Conservation (phyloP, 495 filamentous ascomycete genomes). For the Daldinia caldariorum region DNA sequence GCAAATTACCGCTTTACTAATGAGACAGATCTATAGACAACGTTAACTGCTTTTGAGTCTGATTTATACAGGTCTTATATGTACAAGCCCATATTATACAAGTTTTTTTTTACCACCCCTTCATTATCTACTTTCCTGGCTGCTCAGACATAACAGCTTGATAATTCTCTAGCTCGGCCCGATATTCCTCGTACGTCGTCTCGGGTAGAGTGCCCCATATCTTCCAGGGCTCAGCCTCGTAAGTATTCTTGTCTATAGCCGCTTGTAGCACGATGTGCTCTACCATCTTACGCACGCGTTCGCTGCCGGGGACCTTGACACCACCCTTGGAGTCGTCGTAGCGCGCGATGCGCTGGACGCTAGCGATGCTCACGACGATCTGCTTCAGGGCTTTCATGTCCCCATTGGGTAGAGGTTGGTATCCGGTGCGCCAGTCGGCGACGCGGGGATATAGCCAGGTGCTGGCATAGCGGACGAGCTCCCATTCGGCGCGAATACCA, state of each 20-base stretch:
- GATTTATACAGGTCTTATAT: constrained; percentile 14
- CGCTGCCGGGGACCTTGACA: constrained; percentile 55
- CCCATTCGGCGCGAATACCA: constrained; percentile 67
- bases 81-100: constrained; percentile 8
- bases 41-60: constrained; percentile 1
- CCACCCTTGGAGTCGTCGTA: constrained; percentile 46
- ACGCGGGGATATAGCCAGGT: constrained; percentile 61
- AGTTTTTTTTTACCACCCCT: neutral
- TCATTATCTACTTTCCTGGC: neutral
- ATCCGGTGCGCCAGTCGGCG: constrained; percentile 65
- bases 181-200: constrained; percentile 63
- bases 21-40: neutral
- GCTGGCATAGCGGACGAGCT: constrained; percentile 69
- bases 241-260: constrained; percentile 58
- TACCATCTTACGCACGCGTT: constrained; percentile 68
- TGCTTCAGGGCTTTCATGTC: constrained; percentile 65
- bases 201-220: constrained; percentile 76
- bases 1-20: neutral
- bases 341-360: constrained; percentile 68
- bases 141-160: neutral
- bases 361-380: constrained; percentile 75
- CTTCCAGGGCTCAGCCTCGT: constrained; percentile 71
- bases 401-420: constrained; percentile 55
- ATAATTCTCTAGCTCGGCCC: constrained; percentile 31
- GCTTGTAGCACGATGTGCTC: constrained; percentile 86